Conservation (phyloP, 176 grass and related monocot genomes). For the Cocos nucifera region DNA sequence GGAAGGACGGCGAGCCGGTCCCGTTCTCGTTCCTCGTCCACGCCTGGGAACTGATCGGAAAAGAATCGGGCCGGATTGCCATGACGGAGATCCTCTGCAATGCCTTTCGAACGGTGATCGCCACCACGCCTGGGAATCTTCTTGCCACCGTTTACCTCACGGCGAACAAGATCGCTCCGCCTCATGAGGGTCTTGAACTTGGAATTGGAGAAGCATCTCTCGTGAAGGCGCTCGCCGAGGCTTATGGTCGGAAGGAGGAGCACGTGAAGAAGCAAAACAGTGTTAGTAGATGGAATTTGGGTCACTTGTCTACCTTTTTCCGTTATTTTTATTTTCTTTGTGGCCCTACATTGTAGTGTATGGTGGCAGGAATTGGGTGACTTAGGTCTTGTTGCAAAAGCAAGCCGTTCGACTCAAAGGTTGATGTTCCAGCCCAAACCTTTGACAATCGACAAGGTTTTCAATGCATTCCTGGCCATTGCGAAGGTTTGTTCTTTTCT, state of each 20-base stretch:
- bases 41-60: slow-evolving; percentile 82
- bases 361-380: slow-evolving; percentile 78
- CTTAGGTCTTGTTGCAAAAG: slow-evolving; percentile 92
- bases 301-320: background rate
- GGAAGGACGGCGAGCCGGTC: slow-evolving; percentile 66
- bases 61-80: slow-evolving; percentile 67
- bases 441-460: slow-evolving; percentile 68
- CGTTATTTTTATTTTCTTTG: background rate
- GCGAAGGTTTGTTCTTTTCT: slow-evolving; percentile 48
- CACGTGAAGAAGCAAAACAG: slow-evolving; percentile 92
- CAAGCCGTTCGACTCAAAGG: slow-evolving; percentile 81
- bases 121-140: slow-evolving; percentile 67
- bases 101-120: slow-evolving; percentile 72
- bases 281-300: slow-evolving; percentile 22
- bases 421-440: slow-evolving; percentile 85
- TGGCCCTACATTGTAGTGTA: background rate
- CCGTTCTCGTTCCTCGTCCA: slow-evolving; percentile 79
- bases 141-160: slow-evolving; percentile 85
- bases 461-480: slow-evolving; percentile 70
- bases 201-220: slow-evolving; percentile 86
- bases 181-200: slow-evolving; percentile 90
- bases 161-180: slow-evolving; percentile 75
- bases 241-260: slow-evolving; percentile 93
- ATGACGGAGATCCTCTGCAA: slow-evolving; percentile 93
- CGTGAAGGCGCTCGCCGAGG: slow-evolving; percentile 78